phyloP scores from a whole-genome alignment of 139 green algal genomes.

The Chlorella sp. region DNA sequence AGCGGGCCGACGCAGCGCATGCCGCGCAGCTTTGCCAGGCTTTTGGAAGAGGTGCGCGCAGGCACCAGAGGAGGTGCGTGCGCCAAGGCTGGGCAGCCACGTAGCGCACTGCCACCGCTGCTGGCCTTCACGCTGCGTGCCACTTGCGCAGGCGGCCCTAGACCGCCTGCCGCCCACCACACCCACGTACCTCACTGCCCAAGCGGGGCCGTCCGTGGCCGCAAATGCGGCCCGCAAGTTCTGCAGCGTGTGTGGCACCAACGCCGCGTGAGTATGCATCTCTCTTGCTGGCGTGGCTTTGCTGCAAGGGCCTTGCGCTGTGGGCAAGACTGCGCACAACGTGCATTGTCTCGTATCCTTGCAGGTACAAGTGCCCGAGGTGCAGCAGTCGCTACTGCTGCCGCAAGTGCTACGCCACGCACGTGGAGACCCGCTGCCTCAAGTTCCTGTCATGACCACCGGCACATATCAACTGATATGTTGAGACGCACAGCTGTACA shows the following conservation, averaged over 20 bases:
- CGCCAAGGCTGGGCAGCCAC: neutral
- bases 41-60: slow-evolving; percentile 62
- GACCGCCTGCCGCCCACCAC: slow-evolving; percentile 29
- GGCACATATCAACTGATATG: too few species aligned
- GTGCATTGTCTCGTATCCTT: too few species aligned
- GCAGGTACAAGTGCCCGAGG: too few species aligned
- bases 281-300: too few species aligned
- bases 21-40: slow-evolving; percentile 49
- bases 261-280: slow-evolving; percentile 31
- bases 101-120: neutral
- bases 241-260: slow-evolving; percentile 62
- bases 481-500: too few species aligned
- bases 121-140: neutral
- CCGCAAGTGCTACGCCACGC: too few species aligned
- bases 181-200: slow-evolving; percentile 61
- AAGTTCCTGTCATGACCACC: too few species aligned
- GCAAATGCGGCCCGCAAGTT: slow-evolving; percentile 54
- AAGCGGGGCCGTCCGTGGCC: slow-evolving; percentile 34
- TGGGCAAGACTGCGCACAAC: too few species aligned
- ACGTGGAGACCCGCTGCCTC: too few species aligned
- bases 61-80: too few species aligned
- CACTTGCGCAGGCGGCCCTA: slow-evolving; percentile 15
- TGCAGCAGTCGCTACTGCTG: too few species aligned
- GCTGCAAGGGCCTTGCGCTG: too few species aligned
- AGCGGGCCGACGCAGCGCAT: slow-evolving; percentile 19